These are phyloP conservation scores for Cystofilobasidium ferigula DNA, from an alignment of 768 basidiomycete species.

Conservation along the genomic window DNA sequence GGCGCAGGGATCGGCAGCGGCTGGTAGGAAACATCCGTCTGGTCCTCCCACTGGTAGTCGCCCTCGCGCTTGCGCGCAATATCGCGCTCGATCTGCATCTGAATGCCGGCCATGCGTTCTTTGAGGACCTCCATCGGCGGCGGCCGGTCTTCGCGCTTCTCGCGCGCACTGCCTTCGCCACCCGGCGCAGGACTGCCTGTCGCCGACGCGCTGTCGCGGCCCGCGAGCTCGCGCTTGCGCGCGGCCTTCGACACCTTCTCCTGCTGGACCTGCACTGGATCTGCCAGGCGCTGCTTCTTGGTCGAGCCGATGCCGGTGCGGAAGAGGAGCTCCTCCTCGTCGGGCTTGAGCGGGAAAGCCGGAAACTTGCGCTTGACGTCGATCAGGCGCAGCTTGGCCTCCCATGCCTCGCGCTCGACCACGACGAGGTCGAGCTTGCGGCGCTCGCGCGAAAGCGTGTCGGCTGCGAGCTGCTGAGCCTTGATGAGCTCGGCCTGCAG, in stretches of 20 bases:
- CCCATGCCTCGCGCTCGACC: conserved; percentile 60
- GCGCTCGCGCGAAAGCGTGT: conserved; percentile 59
- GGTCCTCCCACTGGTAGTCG: conserved; percentile 77
- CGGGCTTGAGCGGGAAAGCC: conserved; percentile 36
- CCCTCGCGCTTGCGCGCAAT: conserved; percentile 55
- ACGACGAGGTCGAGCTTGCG: conserved; percentile 57
- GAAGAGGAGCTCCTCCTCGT: conserved; percentile 38
- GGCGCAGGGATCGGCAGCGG: conserved; percentile 38
- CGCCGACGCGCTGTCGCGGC: conserved; percentile 16
- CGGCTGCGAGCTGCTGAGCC: conserved; percentile 60
- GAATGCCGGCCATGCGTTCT: conserved; percentile 54
- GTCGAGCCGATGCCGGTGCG: conserved; percentile 24
- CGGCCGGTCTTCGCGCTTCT: conserved; percentile 30
- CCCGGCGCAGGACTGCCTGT: conserved; percentile 19
- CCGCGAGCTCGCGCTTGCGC: conserved; percentile 16
- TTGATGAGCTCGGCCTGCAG: conserved; percentile 63
- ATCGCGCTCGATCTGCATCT: conserved; percentile 53
- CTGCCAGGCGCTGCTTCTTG: conserved; percentile 11
- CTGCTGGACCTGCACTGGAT: neutral
- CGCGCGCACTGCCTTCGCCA: too few relatives aligned
- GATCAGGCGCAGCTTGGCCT: conserved; percentile 58
- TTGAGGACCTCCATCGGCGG: conserved; percentile 29
- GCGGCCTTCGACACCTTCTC: conserved; percentile 16
- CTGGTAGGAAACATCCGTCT: conserved; percentile 72
- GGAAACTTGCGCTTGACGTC: conserved; percentile 65